Evolutionary conservation across 495 filamentous ascomycete species (phyloP).

Genomic region (Aspergillus bertholletiae): DNA sequence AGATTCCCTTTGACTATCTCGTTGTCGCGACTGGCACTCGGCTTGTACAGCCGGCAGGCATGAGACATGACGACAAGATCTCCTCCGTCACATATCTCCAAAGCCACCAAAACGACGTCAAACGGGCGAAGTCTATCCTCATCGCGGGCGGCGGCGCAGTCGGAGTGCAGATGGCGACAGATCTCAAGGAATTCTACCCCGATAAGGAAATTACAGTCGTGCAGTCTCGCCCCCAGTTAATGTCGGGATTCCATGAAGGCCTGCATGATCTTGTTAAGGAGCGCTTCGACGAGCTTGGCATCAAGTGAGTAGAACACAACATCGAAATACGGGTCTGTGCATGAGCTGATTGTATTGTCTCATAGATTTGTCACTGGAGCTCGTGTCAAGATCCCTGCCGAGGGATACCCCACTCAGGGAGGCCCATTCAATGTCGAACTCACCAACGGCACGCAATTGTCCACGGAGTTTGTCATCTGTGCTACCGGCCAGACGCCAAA

Average conservation of each 20-base stretch:
- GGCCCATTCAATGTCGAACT: slow-evolving; percentile 28
- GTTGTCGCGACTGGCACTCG: slow-evolving; percentile 46
- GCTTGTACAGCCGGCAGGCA: slow-evolving; percentile 41
- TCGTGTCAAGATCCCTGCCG: slow-evolving; percentile 27
- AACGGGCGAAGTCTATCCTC: slow-evolving; percentile 41
- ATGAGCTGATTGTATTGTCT: not conserved
- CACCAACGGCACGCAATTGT: slow-evolving; percentile 30
- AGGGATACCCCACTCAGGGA: slow-evolving; percentile 29
- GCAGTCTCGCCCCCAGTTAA: slow-evolving; percentile 50
- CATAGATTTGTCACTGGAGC: slow-evolving; percentile 31
- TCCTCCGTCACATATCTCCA: slow-evolving; percentile 38
- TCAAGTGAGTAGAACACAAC: slow-evolving; percentile 16
- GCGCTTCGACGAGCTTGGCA: slow-evolving; percentile 38
- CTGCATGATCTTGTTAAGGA: slow-evolving; percentile 45
- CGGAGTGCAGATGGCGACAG: slow-evolving; percentile 57
- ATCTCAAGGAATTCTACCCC: slow-evolving; percentile 55
- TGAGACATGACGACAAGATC: slow-evolving; percentile 43
- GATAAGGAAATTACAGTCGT: slow-evolving; percentile 56
- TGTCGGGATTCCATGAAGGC: slow-evolving; percentile 48
- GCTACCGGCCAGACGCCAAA: slow-evolving; percentile 59
- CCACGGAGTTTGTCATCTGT: slow-evolving; percentile 41
- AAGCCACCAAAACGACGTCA: slow-evolving; percentile 33
- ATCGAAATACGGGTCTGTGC: too few relatives aligned
- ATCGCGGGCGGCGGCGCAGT: slow-evolving; percentile 61
- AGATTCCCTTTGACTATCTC: slow-evolving; percentile 45